Evolutionary conservation across 805 yeast genomes (phyloP).

Genomic region (Sungouiella blattae): DNA sequence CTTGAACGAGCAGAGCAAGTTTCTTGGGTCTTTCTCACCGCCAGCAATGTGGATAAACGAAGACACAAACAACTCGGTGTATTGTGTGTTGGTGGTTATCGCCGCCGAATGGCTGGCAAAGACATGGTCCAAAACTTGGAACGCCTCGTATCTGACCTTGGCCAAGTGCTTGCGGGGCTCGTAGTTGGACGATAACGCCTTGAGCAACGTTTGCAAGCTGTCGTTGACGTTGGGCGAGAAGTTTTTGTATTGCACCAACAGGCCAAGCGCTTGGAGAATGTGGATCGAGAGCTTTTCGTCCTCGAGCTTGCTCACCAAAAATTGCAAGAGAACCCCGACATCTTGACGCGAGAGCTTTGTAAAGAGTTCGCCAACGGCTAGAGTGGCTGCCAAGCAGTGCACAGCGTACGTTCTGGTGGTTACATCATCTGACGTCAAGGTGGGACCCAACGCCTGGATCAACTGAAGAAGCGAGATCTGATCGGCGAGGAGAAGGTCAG

Average conservation of each 20-base stretch:
- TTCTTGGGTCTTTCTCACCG: constrained; percentile 94
- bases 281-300: constrained; percentile 56
- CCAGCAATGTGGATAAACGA: constrained; percentile 66
- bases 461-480: constrained; percentile 46
- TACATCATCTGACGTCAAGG: constrained; percentile 58
- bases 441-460: constrained; percentile 57
- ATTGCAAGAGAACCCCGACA: constrained; percentile 48
- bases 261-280: constrained; percentile 50
- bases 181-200: constrained; percentile 28
- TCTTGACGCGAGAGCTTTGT: constrained; percentile 39
- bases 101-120: constrained; percentile 24
- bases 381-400: constrained; percentile 36
- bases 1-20: constrained; percentile 66
- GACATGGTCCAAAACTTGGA: constrained; percentile 43
- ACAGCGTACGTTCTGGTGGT: constrained; percentile 46
- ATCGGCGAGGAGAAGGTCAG: constrained; percentile 18
- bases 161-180: constrained; percentile 60
- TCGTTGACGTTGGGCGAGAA: constrained; percentile 31
- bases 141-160: constrained; percentile 56
- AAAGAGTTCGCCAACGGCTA: constrained; percentile 18
- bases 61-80: constrained; percentile 44
- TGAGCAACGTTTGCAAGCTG: constrained; percentile 36
- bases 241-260: constrained; percentile 50
- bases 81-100: constrained; percentile 11
- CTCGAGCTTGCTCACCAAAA: constrained; percentile 62